Base-by-base conservation (phyloP, 1,139 yeast species). In the Scheffersomyces quercinus region DNA sequence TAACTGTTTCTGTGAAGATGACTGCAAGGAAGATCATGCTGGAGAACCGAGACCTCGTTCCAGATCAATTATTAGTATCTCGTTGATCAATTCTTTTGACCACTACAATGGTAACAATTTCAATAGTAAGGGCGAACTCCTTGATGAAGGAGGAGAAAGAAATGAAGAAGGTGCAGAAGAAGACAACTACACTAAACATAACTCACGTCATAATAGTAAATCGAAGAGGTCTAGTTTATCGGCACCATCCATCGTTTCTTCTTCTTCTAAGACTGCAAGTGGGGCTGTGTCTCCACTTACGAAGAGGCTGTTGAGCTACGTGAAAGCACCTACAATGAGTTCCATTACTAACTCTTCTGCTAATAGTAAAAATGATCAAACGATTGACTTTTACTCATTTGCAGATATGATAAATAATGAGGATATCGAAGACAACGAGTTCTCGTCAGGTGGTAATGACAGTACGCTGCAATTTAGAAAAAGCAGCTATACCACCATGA, bases 381-480 rank as follows among this genome's bases (percentile, higher is more conserved):
- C 61, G 9, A 64, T 67, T 41, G 67, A 65, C 36, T 67, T 62
- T 42, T 67, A 64, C 46, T 64, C 68, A 13, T 67, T 60, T 52
- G 70, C 70, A 5, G 72, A 67, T 39, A 64, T 66, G 57, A 50
- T 60, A 31, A 53, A 54, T 36, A 50, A 53, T 32, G 65, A 61
- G 40, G 49, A 47, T 9, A 28, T 35, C 26, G 44, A 43, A 10
- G 44, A 31, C 9, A 32, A 12, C 30, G 39, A n/a, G 14, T 37
- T 16, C n/a, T 30, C 16, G 24, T 37, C 41, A n/a, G 34, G 39
- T 29, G 36, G 45, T 37, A 38, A 50, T 40, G 38, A 40, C 47
- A 38, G 46, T 39, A 38, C 38, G 29, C 35, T 31, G 35, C 35
- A 31, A 14, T 15, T 31, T 32, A 45, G 55, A 37, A 52, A 47